Evolutionary conservation across 208 protist species (phyloP).

Genomic region (Endotrypanum monterogeii): DNA sequence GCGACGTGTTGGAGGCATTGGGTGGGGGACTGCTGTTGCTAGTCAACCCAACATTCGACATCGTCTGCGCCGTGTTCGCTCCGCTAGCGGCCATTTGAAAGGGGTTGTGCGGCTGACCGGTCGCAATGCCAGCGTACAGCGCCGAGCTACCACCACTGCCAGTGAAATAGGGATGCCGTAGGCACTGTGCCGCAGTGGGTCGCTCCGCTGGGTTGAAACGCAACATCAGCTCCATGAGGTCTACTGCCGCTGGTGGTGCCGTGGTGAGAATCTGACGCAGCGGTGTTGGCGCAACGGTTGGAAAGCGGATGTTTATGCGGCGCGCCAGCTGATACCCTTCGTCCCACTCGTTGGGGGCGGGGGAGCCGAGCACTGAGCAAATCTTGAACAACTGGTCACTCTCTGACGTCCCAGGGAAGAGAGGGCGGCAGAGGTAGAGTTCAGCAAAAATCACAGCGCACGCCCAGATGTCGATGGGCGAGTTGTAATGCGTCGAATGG

Average conservation of each 20-base stretch:
- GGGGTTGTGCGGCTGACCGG: constrained; percentile 90
- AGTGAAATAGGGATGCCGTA: constrained; percentile 97
- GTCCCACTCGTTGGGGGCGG: constrained; percentile 84
- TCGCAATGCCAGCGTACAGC: constrained; percentile 80
- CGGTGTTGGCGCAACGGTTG: constrained; percentile 85
- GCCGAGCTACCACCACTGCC: constrained; percentile 61
- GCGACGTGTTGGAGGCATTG: constrained; percentile 29
- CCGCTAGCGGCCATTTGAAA: constrained; percentile 70
- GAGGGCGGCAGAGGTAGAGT: constrained; percentile 91
- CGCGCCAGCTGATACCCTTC: constrained; percentile 92
- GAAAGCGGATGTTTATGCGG: constrained; percentile 95
- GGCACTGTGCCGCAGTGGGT: constrained; percentile 91
- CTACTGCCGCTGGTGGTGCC: constrained; percentile 93
- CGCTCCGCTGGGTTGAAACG: constrained; percentile 95
- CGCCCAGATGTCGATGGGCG: constrained; percentile 98
- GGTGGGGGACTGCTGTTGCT: constrained; percentile 57
- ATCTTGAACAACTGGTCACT: constrained; percentile 98
- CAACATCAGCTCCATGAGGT: constrained; percentile 96
- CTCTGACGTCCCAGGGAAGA: constrained; percentile 96
- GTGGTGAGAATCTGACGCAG: constrained; percentile 90
- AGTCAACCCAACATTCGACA: constrained; percentile 38
- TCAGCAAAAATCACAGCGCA: constrained; percentile 96
- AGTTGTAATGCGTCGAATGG: constrained; percentile 97
- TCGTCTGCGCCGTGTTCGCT: constrained; percentile 14
- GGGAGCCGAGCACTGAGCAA: constrained; percentile 93